These are phyloP conservation scores for Chimonanthus praecox DNA, from an alignment of 164 flowering plant genomes.

Conservation along the genomic window DNA sequence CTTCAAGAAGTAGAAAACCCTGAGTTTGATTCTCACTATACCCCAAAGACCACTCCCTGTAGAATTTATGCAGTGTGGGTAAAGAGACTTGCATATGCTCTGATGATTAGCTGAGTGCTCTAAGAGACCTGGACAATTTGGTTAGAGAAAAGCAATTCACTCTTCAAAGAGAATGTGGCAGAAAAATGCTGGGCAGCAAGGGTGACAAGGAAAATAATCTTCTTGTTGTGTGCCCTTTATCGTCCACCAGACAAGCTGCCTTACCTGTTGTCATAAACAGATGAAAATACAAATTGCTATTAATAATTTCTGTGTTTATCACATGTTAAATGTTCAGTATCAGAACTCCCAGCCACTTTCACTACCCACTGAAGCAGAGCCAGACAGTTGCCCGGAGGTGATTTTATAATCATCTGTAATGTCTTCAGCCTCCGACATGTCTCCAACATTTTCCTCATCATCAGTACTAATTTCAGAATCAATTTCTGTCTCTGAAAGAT, in stretches of 20 bases:
- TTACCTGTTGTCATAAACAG: background rate
- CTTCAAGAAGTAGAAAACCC: too few relatives aligned
- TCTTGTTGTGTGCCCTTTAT: background rate
- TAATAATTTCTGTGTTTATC: conserved; percentile 2
- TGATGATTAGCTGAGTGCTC: too few relatives aligned
- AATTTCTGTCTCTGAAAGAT: conserved; percentile 16
- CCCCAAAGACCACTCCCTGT: too few relatives aligned
- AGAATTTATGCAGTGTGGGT: too few relatives aligned
- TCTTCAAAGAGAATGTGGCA: too few relatives aligned
- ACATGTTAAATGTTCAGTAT: background rate
- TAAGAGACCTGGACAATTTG: too few relatives aligned
- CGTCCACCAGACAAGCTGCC: background rate
- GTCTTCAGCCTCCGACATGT: background rate
- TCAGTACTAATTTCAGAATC: conserved; percentile 25
- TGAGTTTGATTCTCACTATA: too few relatives aligned
- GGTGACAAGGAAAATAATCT: background rate
- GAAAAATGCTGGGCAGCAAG: background rate
- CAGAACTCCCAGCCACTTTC: conserved; percentile 2
- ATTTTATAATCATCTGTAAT: background rate
- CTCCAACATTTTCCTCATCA: background rate
- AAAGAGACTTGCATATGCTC: too few relatives aligned
- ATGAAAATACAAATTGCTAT: background rate
- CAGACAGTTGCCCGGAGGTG: background rate
- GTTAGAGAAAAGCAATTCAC: too few relatives aligned
- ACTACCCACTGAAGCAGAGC: background rate